Base-by-base conservation (phyloP, 805 yeast species). In the Wickerhamomyces chaumierensis region DNA sequence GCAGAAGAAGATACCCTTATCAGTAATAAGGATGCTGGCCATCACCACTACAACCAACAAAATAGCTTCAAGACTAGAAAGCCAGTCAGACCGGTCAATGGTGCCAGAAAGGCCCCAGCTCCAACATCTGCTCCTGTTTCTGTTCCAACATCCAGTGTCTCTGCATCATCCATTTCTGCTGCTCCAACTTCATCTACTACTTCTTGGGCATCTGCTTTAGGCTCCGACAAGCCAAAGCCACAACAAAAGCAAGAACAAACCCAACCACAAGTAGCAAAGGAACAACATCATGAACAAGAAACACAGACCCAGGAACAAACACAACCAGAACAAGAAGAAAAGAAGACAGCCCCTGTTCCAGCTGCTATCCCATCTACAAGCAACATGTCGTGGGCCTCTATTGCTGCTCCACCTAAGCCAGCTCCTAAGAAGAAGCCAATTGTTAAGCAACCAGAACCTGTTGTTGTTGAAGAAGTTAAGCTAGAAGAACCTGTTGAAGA, bases 361-460 rank as follows among this genome's bases (percentile, higher is more conserved):
- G 44, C 38, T 17, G 40, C 42, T 15, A 47, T 48, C 6, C 55
- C 60, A 34, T 51, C 59, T 15, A 43, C 55, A 5, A 46, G 57
- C 9, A 44, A 51, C 35, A 63, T 66, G 51, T 67, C 85, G 5
- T 79, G 86, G 83, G 85, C 86, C 23, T 73, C 87, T 15, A 73
- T 80, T 49, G 78, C 79, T 38, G 61, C 74, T 40, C 78, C 85
- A 49, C 60, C 56, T 41, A 48, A 42, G 36, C 52, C 25, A 34
- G 48, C 37, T 35, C 47, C 39, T 34, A 42, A 43, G 36, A 28
- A 43, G 34, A 46, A 40, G 23, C 23, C 23, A 21, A 9, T 9
- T 21, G 9, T 9, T 7, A 21, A 21, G 23, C 23, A 21, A 21
- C 23, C 23, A 21, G 23, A 21, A 21, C 23, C 23, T 7, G 23